Conservation (phyloP, 2,329 filamentous ascomycete species). For the Acrocalymma vagum region DNA sequence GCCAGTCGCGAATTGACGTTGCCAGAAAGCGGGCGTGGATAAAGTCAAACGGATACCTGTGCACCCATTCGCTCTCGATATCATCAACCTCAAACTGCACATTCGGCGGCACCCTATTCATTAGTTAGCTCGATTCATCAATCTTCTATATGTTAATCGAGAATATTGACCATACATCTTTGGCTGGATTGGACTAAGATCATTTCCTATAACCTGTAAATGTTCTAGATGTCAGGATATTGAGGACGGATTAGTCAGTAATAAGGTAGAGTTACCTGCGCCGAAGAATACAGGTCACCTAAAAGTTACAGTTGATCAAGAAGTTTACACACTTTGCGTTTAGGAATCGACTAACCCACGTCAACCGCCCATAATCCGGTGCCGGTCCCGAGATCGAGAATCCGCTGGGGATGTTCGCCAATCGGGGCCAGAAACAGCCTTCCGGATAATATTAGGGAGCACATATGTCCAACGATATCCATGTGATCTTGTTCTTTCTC, state of each 20-base stretch:
- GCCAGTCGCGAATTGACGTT: constrained; percentile 63
- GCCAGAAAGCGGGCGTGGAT: constrained; percentile 63
- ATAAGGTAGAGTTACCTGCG: constrained; percentile 2
- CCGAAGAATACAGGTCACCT: constrained; percentile 4
- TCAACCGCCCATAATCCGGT: constrained; percentile 29
- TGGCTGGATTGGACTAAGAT: constrained; percentile 61
- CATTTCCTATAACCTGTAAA: constrained; percentile 32
- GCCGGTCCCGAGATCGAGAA: constrained; percentile 31
- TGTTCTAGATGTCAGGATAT: constrained; percentile 1
- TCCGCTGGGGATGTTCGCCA: constrained; percentile 11
- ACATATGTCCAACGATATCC: constrained; percentile 7
- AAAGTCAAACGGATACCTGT: constrained; percentile 62
- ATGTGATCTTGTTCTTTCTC: constrained; percentile 35
- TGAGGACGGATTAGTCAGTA: constrained; percentile 1
- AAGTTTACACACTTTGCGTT: constrained; percentile 1
- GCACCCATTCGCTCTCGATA: constrained; percentile 66
- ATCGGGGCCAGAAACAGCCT: too few relatives aligned
- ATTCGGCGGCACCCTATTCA: constrained; percentile 62
- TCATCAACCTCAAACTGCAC: constrained; percentile 71
- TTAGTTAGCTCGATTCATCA: not conserved
- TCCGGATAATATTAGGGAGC: too few relatives aligned
- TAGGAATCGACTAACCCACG: constrained; percentile 1
- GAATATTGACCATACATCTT: constrained; percentile 26
- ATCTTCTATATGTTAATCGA: constrained; percentile 1
- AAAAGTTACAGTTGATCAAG: constrained; percentile 1